Conservation (phyloP, 1,139 yeast species). For the Hansenula sp. region DNA sequence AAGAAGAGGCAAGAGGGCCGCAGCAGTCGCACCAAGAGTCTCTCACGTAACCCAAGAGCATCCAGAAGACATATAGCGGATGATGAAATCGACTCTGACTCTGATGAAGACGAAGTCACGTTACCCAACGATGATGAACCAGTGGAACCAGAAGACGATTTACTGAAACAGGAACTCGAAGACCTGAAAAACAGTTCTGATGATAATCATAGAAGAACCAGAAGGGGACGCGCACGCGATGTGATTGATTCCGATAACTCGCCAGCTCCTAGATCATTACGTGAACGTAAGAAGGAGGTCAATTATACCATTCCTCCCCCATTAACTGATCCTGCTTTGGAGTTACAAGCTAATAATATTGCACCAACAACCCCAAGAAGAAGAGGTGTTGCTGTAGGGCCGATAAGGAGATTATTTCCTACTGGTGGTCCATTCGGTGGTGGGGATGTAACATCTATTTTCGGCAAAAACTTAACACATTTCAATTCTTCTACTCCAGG, state of each 20-base stretch:
- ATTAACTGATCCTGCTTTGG: slow-evolving; percentile 44
- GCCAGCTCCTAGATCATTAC: slow-evolving; percentile 53
- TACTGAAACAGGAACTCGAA: slow-evolving; percentile 30
- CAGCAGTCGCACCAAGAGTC: slow-evolving; percentile 9
- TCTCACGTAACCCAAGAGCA: slow-evolving; percentile 4
- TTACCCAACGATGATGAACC: slow-evolving; percentile 12
- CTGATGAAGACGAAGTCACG: slow-evolving; percentile 15
- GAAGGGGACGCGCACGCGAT: slow-evolving; percentile 18
- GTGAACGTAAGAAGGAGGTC: slow-evolving; percentile 70
- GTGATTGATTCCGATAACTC: slow-evolving; percentile 16
- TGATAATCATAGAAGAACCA: neutral
- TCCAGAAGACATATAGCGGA: slow-evolving; percentile 6
- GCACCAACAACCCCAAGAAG: slow-evolving; percentile 27
- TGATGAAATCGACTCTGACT: slow-evolving; percentile 13
- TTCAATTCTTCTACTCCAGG: slow-evolving; percentile 9
- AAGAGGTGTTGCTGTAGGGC: slow-evolving; percentile 29
- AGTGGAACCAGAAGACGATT: slow-evolving; percentile 13
- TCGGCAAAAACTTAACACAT: slow-evolving; percentile 47
- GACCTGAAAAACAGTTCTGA: slow-evolving; percentile 37
- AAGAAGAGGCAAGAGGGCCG: slow-evolving; percentile 15
- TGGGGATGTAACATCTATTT: slow-evolving; percentile 73
- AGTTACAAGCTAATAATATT: slow-evolving; percentile 28
- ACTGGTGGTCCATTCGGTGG: slow-evolving; percentile 99
- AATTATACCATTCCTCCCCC: slow-evolving; percentile 91
- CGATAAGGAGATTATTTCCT: slow-evolving; percentile 71